Percentiles rank a stretch among this genome's conserved stretches.
These are phyloP conservation scores for Kuraishia floccosa DNA, from an alignment of 805 yeast genomes.

Conservation along the genomic window DNA sequence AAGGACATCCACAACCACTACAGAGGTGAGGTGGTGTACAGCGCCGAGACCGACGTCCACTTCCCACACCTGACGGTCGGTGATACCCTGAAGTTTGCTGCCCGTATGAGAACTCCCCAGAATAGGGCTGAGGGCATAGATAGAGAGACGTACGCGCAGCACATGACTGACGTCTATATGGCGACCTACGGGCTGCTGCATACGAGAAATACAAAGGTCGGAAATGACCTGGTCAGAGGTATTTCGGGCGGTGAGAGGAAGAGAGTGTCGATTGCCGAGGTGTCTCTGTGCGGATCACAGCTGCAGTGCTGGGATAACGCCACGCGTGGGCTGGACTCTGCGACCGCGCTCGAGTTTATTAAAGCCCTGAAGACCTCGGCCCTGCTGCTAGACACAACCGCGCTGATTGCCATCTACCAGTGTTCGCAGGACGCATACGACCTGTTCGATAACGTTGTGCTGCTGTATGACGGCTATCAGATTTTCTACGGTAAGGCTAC, in stretches of 20 bases:
- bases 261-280: slow-evolving; percentile 56
- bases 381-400: slow-evolving; percentile 32
- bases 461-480: slow-evolving; percentile 32
- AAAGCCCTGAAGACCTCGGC: slow-evolving; percentile 48
- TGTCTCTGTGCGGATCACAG: slow-evolving; percentile 21
- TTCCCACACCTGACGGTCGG: slow-evolving; percentile 61
- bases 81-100: slow-evolving; percentile 53
- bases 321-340: slow-evolving; percentile 63
- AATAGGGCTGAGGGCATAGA: slow-evolving; percentile 49
- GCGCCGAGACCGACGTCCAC: slow-evolving; percentile 59
- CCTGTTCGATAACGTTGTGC: slow-evolving; percentile 27
- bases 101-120: slow-evolving; percentile 48
- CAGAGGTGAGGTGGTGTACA: slow-evolving; percentile 61
- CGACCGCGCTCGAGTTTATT: slow-evolving; percentile 56
- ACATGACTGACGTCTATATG: slow-evolving; percentile 40
- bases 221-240: slow-evolving; percentile 53
- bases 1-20: slow-evolving; percentile 37
- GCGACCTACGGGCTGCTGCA: slow-evolving; percentile 38
- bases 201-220: slow-evolving; percentile 47
- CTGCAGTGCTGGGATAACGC: slow-evolving; percentile 58
- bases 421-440: slow-evolving; percentile 34
- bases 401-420: slow-evolving; percentile 38
- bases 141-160: slow-evolving; percentile 43
- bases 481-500: slow-evolving; percentile 25
- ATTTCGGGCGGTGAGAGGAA: slow-evolving; percentile 62